Conservation (phyloP, 2,329 filamentous ascomycete genomes). For the Uncinocarpus reesii region DNA sequence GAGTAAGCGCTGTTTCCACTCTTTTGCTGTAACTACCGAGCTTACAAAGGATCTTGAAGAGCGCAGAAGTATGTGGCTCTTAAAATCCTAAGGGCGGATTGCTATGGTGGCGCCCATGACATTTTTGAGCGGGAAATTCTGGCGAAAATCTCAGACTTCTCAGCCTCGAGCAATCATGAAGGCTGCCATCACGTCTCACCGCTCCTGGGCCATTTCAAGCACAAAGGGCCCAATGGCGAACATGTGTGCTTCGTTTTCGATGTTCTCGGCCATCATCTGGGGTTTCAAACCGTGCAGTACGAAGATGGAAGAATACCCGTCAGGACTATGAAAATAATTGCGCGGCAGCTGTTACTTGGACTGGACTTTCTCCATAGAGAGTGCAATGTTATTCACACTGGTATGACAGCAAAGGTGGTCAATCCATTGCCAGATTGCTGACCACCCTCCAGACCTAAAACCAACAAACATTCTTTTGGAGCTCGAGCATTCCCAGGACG, state of each 20-base stretch:
- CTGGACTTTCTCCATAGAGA: slow-evolving; percentile 23
- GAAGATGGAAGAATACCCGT: slow-evolving; percentile 21
- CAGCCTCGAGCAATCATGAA: slow-evolving; percentile 17
- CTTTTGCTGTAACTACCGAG: neutral
- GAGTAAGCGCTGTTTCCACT: slow-evolving; percentile 27
- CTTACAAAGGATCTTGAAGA: slow-evolving; percentile 17
- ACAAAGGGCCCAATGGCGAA: slow-evolving; percentile 23
- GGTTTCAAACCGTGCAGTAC: slow-evolving; percentile 19
- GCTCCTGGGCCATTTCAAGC: slow-evolving; percentile 22
- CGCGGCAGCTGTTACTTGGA: slow-evolving; percentile 22
- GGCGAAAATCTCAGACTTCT: slow-evolving; percentile 16
- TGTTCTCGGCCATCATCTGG: slow-evolving; percentile 22
- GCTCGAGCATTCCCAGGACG: slow-evolving; percentile 15
- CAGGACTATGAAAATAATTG: slow-evolving; percentile 18
- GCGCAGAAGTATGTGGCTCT: slow-evolving; percentile 20
- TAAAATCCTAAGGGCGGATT: slow-evolving; percentile 23
- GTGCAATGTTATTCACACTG: slow-evolving; percentile 22
- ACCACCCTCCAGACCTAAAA: slow-evolving; percentile 19
- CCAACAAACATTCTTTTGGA: slow-evolving; percentile 22
- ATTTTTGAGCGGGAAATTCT: slow-evolving; percentile 23
- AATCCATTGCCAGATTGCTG: slow-evolving; percentile 8
- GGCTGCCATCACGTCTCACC: slow-evolving; percentile 18
- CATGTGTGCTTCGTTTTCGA: slow-evolving; percentile 25
- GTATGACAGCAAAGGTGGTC: slow-evolving; percentile 14
- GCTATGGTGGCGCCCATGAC: slow-evolving; percentile 20